Evolutionary conservation across 1,284 basidiomycete species (phyloP).

Genomic region (Ustanciosporium gigantosporum): DNA sequence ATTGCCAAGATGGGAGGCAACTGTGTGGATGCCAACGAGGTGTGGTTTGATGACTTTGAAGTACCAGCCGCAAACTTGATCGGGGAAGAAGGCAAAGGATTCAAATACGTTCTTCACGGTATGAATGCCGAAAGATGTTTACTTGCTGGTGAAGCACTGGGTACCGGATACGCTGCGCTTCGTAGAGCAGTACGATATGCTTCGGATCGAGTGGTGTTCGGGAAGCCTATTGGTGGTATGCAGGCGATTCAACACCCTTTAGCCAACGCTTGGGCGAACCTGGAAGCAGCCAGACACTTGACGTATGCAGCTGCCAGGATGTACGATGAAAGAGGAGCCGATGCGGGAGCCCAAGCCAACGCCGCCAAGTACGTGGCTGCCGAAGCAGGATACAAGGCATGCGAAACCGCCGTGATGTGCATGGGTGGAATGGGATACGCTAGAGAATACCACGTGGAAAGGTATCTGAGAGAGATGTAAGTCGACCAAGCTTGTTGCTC

Average conservation of each 20-base stretch:
- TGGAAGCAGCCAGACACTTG: slow-evolving; percentile 58
- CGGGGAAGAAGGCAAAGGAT: slow-evolving; percentile 62
- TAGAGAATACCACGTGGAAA: slow-evolving; percentile 45
- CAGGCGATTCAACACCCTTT: slow-evolving; percentile 60
- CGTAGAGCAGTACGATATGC: slow-evolving; percentile 47
- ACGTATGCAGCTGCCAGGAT: slow-evolving; percentile 54
- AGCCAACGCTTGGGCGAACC: slow-evolving; percentile 53
- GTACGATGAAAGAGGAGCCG: slow-evolving; percentile 39
- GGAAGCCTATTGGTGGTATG: slow-evolving; percentile 55
- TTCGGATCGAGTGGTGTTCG: slow-evolving; percentile 52
- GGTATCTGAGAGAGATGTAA: slow-evolving; percentile 48
- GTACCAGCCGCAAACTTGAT: slow-evolving; percentile 54
- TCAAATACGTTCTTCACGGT: slow-evolving; percentile 55
- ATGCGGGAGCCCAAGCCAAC: slow-evolving; percentile 57
- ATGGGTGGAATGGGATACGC: slow-evolving; percentile 60
- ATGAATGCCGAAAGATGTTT: slow-evolving; percentile 63
- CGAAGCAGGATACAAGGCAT: slow-evolving; percentile 55
- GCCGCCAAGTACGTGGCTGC: slow-evolving; percentile 59
- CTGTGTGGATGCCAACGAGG: slow-evolving; percentile 61
- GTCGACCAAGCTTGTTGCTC: slow-evolving; percentile 1
- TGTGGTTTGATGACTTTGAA: slow-evolving; percentile 60
- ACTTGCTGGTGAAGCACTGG: slow-evolving; percentile 63
- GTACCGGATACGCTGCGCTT: slow-evolving; percentile 50
- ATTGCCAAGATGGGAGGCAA: slow-evolving; percentile 63
- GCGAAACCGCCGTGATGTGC: slow-evolving; percentile 45